Evolutionary conservation across 2,329 filamentous ascomycete genomes (phyloP), one percentile per base, ranked within the genome.

Genomic region (Diplodia sapinea): DNA sequence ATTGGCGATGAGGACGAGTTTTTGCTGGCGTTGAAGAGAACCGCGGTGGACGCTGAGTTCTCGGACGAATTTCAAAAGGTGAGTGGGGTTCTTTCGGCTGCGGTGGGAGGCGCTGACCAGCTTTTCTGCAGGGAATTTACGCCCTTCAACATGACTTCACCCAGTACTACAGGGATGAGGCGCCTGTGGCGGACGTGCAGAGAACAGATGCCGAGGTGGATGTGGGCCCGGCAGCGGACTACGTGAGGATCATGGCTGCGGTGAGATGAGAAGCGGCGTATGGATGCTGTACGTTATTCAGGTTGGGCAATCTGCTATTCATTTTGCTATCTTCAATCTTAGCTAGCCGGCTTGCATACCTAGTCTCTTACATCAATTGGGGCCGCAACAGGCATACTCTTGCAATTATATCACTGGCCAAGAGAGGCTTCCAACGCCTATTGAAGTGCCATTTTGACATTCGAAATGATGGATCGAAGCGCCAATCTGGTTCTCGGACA

Each of bases 1-100:
- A 77, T 77, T 1, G 64, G 73, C 4, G 75, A 81, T 23, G 75
- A 76, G 9, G 77, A 81, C 59, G 72, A 74, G 15, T 80, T 80
- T 52, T 76, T 82, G 20, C 67, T 73, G 50, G 68, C 78, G 52
- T 78, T 74, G 50, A 70, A 75, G 38, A 72, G 74, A 49, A 74
- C 77, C 0, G 74, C 76, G 65, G 74, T 63, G 9, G 76, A 81
- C 70, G 36, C 65, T 1, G 69, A 72, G 43, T 70, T 76, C 43
- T 69, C 70, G 20, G 68, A 72, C 67, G 72, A 75, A 62, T 62
- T 79, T 43, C 72, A 74, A 67, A 62, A 72, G 69, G 75, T 75
- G 43, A 70, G 74, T 71, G 33, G 17, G 2, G 4, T 1, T 20
- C 1, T 11, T 4, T n/a, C 5, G 20, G 11, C 15, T n/a, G 4